Evolutionary conservation across 2,329 filamentous ascomycete species (phyloP), one percentile per base, ranked within the genome.

Genomic region (Aspergillus unguis): DNA sequence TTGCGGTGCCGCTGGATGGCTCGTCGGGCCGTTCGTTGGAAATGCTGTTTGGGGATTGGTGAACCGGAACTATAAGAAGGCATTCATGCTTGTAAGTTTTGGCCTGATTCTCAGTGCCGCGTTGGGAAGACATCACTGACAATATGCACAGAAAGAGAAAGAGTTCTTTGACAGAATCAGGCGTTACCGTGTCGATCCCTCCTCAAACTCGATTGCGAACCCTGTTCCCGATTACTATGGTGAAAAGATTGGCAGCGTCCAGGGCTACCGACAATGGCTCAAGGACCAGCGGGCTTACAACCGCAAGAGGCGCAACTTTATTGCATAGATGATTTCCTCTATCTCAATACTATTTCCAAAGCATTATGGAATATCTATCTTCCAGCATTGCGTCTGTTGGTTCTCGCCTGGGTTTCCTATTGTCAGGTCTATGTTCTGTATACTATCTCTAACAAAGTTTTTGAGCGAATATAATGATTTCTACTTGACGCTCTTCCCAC

Each of bases 201-300:
- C 86, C 11, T 87, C 87, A 49, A 95, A 91, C 57, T 95, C 90
- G 37, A 86, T 94, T 62, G 84, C 89, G 48, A 97, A 97, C 76
- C 94, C 94, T 17, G 89, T 96, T 1, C 92, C 92, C 40, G 94
- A 99, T 71, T 99, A 96, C 75, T 99, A 99, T 67, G 94, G 94
- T 64, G 94, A 99, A 77, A 97, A 96, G 81, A 96, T 99, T 64
- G 89, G 88, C 47, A 96, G 91, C 65, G 90, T 97, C 25, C 81
- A 85, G 49, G 92, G 90, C 43, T 99, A 97, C 72, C 80, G 94
- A 65, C 86, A 90, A 71, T 99, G 94, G 94, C 76, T 99, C 66
- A 97, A 96, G 80, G 94, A 99, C 68, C 94, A 97, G 79, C 82
- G 92, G 57, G 92, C 92, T 7, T 99, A 96, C 77, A 96, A 95